Evolutionary conservation across 108 stramenopile genomes (phyloP).

Genomic region (Phaeodactylum tricornutum): DNA sequence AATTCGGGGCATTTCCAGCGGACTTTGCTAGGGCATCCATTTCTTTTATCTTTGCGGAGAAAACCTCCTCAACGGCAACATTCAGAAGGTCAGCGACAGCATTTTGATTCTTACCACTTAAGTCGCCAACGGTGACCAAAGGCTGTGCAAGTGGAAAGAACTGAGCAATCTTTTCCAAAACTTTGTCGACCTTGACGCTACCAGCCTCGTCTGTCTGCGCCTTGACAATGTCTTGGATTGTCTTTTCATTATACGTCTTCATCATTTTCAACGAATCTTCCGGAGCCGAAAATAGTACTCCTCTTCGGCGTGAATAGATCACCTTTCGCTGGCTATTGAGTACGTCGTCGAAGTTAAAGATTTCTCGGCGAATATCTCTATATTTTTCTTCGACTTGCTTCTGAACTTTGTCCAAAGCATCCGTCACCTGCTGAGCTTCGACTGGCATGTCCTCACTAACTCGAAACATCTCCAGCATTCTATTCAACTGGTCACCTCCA

Average conservation of each 20-base stretch:
- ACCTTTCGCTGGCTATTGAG: conserved; percentile 68
- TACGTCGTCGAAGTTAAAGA: conserved; percentile 79
- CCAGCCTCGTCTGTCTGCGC: conserved; percentile 53
- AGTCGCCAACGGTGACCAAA: conserved; percentile 29
- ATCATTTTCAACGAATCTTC: conserved; percentile 48
- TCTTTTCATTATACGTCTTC: conserved; percentile 52
- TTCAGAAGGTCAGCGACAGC: conserved; percentile 32
- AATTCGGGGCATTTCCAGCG: conserved; percentile 22
- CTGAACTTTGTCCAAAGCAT: conserved; percentile 80
- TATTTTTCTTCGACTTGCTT: conserved; percentile 80
- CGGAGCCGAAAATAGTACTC: conserved; percentile 42
- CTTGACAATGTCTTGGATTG: conserved; percentile 66
- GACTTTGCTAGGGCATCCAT: conserved; percentile 47
- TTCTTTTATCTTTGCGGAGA: conserved; percentile 46
- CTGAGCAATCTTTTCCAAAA: conserved; percentile 66
- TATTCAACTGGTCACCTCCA: conserved; percentile 71
- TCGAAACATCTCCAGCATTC: conserved; percentile 79
- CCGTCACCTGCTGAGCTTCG: conserved; percentile 77
- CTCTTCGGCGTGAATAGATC: conserved; percentile 57
- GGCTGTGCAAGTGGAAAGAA: conserved; percentile 71
- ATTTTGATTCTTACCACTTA: conserved; percentile 40
- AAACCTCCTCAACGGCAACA: conserved; percentile 64
- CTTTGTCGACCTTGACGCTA: conserved; percentile 49
- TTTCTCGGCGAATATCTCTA: conserved; percentile 70
- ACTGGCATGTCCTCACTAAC: conserved; percentile 88